Percentiles rank a stretch among this genome's conserved stretches.
Evolutionary conservation across 345 rosid genomes (phyloP).

Genomic region (Linum lewisii): DNA sequence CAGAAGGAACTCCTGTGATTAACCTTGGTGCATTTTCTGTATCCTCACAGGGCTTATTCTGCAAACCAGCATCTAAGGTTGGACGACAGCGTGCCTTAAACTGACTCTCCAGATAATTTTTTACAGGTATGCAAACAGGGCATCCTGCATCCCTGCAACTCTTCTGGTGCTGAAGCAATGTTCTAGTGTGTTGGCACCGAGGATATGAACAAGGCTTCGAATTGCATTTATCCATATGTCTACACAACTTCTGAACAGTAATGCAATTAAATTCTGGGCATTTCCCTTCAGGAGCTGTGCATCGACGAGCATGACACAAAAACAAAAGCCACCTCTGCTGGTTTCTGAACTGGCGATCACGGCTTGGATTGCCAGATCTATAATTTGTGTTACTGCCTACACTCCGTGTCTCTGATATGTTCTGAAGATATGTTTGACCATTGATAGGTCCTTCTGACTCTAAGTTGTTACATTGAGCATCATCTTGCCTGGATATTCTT

Average conservation of each 20-base stretch:
- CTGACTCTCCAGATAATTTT: conserved; percentile 42
- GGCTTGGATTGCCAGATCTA: conserved; percentile 45
- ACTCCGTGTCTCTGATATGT: conserved; percentile 35
- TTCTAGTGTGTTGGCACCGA: conserved; percentile 66
- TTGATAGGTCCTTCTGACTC: conserved; percentile 48
- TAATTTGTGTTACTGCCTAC: conserved; percentile 26
- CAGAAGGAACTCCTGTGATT: conserved; percentile 32
- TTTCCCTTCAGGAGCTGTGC: conserved; percentile 75
- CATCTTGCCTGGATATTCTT: conserved; percentile 60
- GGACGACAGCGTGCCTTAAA: conserved; percentile 37
- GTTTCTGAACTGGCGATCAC: conserved; percentile 47
- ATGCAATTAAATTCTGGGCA: conserved; percentile 56
- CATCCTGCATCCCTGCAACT: conserved; percentile 56
- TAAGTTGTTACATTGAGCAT: conserved; percentile 62
- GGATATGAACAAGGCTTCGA: conserved; percentile 51
- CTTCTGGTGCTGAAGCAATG: conserved; percentile 53
- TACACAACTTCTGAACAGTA: conserved; percentile 51
- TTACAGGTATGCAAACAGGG: conserved; percentile 90
- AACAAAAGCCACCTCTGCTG: conserved; percentile 88
- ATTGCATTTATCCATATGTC: conserved; percentile 68
- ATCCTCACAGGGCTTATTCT: conserved; percentile 37
- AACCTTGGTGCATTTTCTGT: conserved; percentile 31
- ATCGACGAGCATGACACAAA: conserved; percentile 75
- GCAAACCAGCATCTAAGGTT: conserved; percentile 31
- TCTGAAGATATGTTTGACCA: conserved; percentile 38